phyloP scores from a whole-genome alignment of 495 filamentous ascomycete genomes.

The Podospora pseudopauciseta region DNA sequence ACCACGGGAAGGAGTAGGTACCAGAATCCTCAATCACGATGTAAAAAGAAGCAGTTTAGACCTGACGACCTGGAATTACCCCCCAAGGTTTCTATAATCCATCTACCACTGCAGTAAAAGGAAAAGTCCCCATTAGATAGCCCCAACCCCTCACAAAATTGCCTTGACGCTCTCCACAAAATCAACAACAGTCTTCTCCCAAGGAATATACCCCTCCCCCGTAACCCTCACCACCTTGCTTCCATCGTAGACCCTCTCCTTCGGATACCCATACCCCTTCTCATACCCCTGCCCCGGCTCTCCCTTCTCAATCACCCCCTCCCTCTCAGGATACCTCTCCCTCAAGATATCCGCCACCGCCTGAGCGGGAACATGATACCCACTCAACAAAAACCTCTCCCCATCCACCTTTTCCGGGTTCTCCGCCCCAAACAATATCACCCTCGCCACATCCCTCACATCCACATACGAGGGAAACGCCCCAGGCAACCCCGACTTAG shows the following conservation, averaged over 20 bases:
- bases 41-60: too few relatives aligned
- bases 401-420: slow-evolving; percentile 32
- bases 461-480: slow-evolving; percentile 35
- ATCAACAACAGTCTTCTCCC: slow-evolving; percentile 38
- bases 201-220: slow-evolving; percentile 36
- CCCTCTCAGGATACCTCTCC: slow-evolving; percentile 34
- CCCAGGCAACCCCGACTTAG: background rate
- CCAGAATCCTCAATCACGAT: too few relatives aligned
- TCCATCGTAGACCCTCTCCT: slow-evolving; percentile 24
- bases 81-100: background rate
- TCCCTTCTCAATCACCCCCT: slow-evolving; percentile 33
- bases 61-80: background rate
- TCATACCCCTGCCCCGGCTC: slow-evolving; percentile 40
- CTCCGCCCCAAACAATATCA: slow-evolving; percentile 38
- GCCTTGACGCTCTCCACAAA: slow-evolving; percentile 26
- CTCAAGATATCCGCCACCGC: slow-evolving; percentile 41
- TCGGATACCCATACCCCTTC: slow-evolving; percentile 17
- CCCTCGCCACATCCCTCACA: slow-evolving; percentile 43
- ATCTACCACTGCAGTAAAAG: too few relatives aligned
- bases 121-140: too few relatives aligned
- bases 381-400: slow-evolving; percentile 36
- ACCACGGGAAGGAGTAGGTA: too few relatives aligned
- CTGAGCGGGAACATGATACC: slow-evolving; percentile 30
- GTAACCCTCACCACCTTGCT: slow-evolving; percentile 29
- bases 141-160: background rate